Evolutionary conservation across 352 stramenopile species (phyloP), one percentile per base, ranked within the genome.

Genomic region (Lagenidium giganteum): DNA sequence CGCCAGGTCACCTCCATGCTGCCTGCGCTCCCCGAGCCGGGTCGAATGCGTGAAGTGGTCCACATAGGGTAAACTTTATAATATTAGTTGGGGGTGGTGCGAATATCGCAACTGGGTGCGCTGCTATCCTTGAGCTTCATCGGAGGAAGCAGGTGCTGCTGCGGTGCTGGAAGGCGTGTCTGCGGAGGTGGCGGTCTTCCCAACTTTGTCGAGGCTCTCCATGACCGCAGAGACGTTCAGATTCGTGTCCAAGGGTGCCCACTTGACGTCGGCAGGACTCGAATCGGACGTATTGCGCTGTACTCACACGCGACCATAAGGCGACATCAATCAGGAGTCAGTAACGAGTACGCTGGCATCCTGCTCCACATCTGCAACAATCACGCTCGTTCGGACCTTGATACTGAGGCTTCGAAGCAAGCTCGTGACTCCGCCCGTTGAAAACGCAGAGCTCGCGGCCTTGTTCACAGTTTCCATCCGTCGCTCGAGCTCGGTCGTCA

Each of bases 361-460:
- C 13, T n/a, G n/a, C n/a, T n/a, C n/a, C n/a, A n/a, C n/a, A n/a
- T n/a, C n/a, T n/a, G n/a, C n/a, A n/a, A n/a, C n/a, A n/a, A n/a
- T n/a, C n/a, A n/a, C n/a, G n/a, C n/a, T n/a, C n/a, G 6, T 21
- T 32, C 43, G 25, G 23, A 90, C 79, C 71, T 87, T 89, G 20
- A 83, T 73, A 1, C 65, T 72, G 28, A 92, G 67, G 9, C 70
- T 85, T 13, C 76, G 71, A 30, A 92, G 52, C 23, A 76, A 63
- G 36, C 64, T 84, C 13, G 82, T 61, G 29, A 84, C 73, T 14
- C 57, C 61, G 12, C 54, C 63, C 16, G 67, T 53, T 28, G 80
- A 76, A 32, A 92, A 87, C n/a, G 89, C 60, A 12, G 76, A 59
- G 5, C 57, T 62, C 7, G 76, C 69, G 4, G 62, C 67, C 23